Evolutionary conservation across 768 basidiomycete genomes (phyloP).

Genomic region (Phaffia australis): DNA sequence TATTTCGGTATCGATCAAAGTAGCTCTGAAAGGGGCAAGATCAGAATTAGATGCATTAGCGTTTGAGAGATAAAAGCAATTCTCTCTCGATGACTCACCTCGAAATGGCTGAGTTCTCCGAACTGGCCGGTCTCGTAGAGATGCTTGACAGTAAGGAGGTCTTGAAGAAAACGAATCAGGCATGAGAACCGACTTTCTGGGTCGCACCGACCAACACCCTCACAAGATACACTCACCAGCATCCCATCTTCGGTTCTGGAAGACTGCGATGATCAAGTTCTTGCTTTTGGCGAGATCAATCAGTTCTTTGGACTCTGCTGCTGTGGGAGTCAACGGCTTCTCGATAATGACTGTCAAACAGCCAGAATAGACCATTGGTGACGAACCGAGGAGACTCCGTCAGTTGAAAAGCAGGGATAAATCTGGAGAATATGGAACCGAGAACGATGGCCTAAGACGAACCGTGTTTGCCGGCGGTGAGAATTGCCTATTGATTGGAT

Average conservation of each 20-base stretch:
- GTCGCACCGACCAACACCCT: no score
- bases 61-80: background rate
- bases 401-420: background rate
- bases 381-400: constrained; percentile 31
- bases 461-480: constrained; percentile 11
- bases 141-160: constrained; percentile 56
- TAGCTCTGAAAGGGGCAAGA: constrained; percentile 37
- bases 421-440: constrained; percentile 8
- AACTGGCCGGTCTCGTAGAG: constrained; percentile 46
- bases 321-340: constrained; percentile 61
- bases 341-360: constrained; percentile 54
- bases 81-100: constrained; percentile 32
- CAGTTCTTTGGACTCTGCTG: constrained; percentile 52
- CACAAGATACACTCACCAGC: constrained; percentile 3
- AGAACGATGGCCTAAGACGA: no score
- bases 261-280: constrained; percentile 48
- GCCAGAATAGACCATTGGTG: no score
- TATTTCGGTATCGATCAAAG: constrained; percentile 62
- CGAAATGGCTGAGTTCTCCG: constrained; percentile 58
- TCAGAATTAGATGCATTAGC: background rate
- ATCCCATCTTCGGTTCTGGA: constrained; percentile 29
- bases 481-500: constrained; percentile 4
- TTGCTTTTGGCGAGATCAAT: constrained; percentile 51
- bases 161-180: constrained; percentile 40
- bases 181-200: constrained; percentile 1